Evolutionary conservation across 2,329 filamentous ascomycete species (phyloP).

Genomic region (Macroventuria anomochaeta): DNA sequence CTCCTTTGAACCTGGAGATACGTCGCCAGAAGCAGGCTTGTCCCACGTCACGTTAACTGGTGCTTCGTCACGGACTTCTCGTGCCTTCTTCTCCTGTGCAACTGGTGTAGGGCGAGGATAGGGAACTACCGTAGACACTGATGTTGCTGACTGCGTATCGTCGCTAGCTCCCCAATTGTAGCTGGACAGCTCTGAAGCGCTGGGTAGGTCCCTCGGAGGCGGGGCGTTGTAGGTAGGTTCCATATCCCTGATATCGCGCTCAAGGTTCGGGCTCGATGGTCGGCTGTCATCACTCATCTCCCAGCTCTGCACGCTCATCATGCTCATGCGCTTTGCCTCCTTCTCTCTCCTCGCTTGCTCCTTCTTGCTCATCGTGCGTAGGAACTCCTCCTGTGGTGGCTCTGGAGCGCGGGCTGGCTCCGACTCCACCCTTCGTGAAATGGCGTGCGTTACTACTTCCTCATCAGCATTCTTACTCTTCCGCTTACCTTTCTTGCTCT

Average conservation of each 20-base stretch:
- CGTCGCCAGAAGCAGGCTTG: neutral
- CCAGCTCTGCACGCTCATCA: slow-evolving; percentile 37
- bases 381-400: slow-evolving; percentile 25
- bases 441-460: slow-evolving; percentile 27
- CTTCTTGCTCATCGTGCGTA: slow-evolving; percentile 47
- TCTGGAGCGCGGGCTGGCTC: slow-evolving; percentile 17
- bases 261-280: slow-evolving; percentile 33
- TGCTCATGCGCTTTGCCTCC: slow-evolving; percentile 37
- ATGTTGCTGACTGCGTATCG: slow-evolving; percentile 10
- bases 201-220: slow-evolving; percentile 6
- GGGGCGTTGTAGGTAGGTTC: slow-evolving; percentile 2
- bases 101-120: slow-evolving; percentile 3
- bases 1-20: neutral
- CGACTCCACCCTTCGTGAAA: slow-evolving; percentile 17
- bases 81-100: neutral
- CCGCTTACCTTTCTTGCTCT: slow-evolving; percentile 38
- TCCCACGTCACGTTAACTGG: slow-evolving; percentile 11
- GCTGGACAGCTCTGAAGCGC: slow-evolving; percentile 14
- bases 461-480: slow-evolving; percentile 34
- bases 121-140: slow-evolving; percentile 12
- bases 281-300: slow-evolving; percentile 38
- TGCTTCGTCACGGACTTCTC: slow-evolving; percentile 4
- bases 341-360: slow-evolving; percentile 46
- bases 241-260: slow-evolving; percentile 39
- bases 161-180: slow-evolving; percentile 13